phyloP scores from a whole-genome alignment of 2,329 filamentous ascomycete genomes.

The Fusarium sp. region DNA sequence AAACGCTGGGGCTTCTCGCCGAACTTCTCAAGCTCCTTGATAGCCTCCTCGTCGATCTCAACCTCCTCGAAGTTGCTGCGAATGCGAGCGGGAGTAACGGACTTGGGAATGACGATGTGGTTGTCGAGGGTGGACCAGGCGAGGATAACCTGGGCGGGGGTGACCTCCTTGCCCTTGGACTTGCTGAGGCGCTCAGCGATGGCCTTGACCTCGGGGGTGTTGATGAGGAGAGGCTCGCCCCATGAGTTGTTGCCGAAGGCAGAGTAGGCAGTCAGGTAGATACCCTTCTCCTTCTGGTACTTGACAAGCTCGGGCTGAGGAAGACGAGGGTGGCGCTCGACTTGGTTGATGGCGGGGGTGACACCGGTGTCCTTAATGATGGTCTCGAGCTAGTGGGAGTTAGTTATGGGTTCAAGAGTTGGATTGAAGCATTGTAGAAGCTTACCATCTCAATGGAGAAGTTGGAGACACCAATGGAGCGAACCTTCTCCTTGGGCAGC shows the following conservation, averaged over 20 bases:
- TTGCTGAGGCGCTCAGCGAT: slow-evolving; percentile 61
- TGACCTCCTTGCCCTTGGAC: slow-evolving; percentile 53
- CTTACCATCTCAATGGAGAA: slow-evolving; percentile 69
- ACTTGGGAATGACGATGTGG: slow-evolving; percentile 81
- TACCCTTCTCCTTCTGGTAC: slow-evolving; percentile 71
- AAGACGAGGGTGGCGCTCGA: slow-evolving; percentile 75
- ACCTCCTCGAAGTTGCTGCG: slow-evolving; percentile 76
- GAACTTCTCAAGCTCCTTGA: slow-evolving; percentile 70
- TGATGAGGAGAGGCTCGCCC: slow-evolving; percentile 65
- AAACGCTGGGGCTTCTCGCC: slow-evolving; percentile 63
- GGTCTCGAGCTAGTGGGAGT: slow-evolving; percentile 58
- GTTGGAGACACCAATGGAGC: slow-evolving; percentile 79
- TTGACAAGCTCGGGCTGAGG: slow-evolving; percentile 67
- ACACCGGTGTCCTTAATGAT: slow-evolving; percentile 69
- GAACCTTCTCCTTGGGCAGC: slow-evolving; percentile 70
- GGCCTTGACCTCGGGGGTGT: slow-evolving; percentile 66
- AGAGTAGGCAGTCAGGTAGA: slow-evolving; percentile 75
- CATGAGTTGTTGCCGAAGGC: slow-evolving; percentile 61
- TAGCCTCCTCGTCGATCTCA: slow-evolving; percentile 68
- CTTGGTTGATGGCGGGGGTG: slow-evolving; percentile 73
- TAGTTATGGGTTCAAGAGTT: neutral
- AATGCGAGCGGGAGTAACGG: slow-evolving; percentile 75
- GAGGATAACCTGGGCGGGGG: slow-evolving; percentile 61
- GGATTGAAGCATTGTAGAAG: neutral
- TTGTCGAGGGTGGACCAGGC: slow-evolving; percentile 70